Conservation (phyloP, 129 eudicot genomes). For the Mikania micrantha region DNA sequence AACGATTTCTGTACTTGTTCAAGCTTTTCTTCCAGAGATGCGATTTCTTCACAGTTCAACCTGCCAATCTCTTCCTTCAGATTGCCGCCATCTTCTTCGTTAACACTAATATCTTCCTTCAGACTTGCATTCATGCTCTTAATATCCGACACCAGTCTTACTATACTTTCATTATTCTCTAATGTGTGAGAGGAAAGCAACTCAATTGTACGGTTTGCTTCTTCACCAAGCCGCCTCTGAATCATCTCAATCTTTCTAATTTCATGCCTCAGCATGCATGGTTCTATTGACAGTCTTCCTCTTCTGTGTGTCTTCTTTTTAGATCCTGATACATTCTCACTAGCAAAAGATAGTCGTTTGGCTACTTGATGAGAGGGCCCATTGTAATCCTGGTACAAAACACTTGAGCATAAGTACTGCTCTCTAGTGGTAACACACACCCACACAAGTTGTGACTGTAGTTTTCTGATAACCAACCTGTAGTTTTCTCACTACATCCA, state of each 20-base stretch:
- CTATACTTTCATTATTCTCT: slow-evolving; percentile 66
- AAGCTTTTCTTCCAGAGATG: slow-evolving; percentile 81
- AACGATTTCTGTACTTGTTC: slow-evolving; percentile 76
- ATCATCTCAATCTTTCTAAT: slow-evolving; percentile 83
- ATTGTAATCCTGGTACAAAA: slow-evolving; percentile 25
- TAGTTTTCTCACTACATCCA: slow-evolving; percentile 65
- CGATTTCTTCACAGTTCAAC: slow-evolving; percentile 63
- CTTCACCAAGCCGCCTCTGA: slow-evolving; percentile 89
- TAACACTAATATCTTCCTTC: neutral
- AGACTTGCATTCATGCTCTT: slow-evolving; percentile 51
- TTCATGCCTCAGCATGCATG: slow-evolving; percentile 65
- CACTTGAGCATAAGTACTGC: neutral
- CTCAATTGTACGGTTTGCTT: slow-evolving; percentile 82
- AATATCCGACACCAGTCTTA: slow-evolving; percentile 66
- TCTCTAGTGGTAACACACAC: neutral
- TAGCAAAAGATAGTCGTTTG: slow-evolving; percentile 57
- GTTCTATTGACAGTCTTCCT: slow-evolving; percentile 60
- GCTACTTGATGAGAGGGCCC: slow-evolving; percentile 55
- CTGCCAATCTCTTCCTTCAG: slow-evolving; percentile 78
- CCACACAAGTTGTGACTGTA: too few species aligned
- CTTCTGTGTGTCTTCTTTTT: slow-evolving; percentile 37
- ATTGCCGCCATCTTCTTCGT: slow-evolving; percentile 11
- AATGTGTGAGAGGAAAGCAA: slow-evolving; percentile 61
- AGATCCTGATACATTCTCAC: slow-evolving; percentile 26
- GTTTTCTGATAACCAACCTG: slow-evolving; percentile 34